phyloP scores from a whole-genome alignment of 805 yeast genomes.

The Myxozyma lipomycoides region DNA sequence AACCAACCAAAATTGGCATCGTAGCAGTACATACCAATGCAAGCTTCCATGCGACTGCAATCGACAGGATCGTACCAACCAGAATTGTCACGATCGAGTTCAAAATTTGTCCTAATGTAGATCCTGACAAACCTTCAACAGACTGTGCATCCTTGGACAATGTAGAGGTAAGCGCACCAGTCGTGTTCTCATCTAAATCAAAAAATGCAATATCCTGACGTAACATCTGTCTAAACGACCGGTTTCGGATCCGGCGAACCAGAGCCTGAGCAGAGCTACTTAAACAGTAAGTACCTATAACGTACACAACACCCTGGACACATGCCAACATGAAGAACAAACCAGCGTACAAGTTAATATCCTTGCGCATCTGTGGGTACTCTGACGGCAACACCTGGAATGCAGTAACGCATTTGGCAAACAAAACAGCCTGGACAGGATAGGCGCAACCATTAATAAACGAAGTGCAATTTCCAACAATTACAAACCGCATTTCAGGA shows the following conservation, averaged over 20 bases:
- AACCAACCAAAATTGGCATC: constrained; percentile 37
- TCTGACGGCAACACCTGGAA: constrained; percentile 29
- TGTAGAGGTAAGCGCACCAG: constrained; percentile 32
- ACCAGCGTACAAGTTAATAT: constrained; percentile 32
- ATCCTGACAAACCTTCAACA: constrained; percentile 31
- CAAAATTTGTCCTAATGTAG: constrained; percentile 33
- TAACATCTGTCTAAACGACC: constrained; percentile 29
- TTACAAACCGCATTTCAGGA: neutral
- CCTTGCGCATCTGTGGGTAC: constrained; percentile 39
- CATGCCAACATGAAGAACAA: constrained; percentile 23
- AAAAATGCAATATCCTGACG: constrained; percentile 34
- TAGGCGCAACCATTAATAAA: constrained; percentile 8
- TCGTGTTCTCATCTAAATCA: constrained; percentile 31
- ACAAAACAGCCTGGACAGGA: constrained; percentile 36
- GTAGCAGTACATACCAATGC: constrained; percentile 43
- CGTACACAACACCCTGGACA: constrained; percentile 8
- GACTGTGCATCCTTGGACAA: constrained; percentile 34
- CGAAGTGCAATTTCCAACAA: constrained; percentile 10
- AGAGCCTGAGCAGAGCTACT: constrained; percentile 24
- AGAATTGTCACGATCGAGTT: constrained; percentile 40
- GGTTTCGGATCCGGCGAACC: constrained; percentile 30
- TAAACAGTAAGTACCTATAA: constrained; percentile 5
- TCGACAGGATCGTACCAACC: constrained; percentile 35
- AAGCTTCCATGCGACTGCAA: constrained; percentile 41
- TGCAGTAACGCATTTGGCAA: constrained; percentile 36